A percentile compares a stretch with the other conserved stretches of the same genome.
These are phyloP conservation scores for Lactarius hengduanensis DNA, from an alignment of 768 basidiomycete genomes.

Conservation along the genomic window DNA sequence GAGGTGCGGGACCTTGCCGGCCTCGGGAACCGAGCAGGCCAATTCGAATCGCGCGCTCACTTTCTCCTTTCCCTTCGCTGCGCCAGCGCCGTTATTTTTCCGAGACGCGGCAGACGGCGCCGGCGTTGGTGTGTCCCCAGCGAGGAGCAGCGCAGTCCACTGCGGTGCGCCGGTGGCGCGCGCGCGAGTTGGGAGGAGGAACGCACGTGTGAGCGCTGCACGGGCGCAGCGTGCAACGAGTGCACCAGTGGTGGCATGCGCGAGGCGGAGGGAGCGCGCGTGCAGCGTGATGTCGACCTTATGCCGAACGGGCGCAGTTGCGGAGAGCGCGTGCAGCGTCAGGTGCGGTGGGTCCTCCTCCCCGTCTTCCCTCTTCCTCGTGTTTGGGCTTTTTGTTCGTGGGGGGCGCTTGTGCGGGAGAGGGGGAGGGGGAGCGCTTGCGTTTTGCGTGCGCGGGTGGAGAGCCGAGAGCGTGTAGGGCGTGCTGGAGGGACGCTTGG, in stretches of 20 bases:
- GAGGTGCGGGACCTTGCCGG: conserved; percentile 37
- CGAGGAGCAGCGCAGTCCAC: conserved; percentile 68
- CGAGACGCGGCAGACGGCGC: conserved; percentile 29
- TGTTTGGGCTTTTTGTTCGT: conserved; percentile 20
- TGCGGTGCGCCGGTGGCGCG: conserved; percentile 56
- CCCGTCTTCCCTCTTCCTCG: neutral
- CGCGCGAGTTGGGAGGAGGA: conserved; percentile 72
- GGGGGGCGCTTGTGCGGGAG: neutral
- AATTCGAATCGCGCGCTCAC: conserved; percentile 25
- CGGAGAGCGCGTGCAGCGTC: conserved; percentile 63
- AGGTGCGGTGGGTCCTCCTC: conserved; percentile 36
- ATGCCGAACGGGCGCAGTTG: conserved; percentile 73
- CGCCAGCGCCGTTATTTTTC: conserved; percentile 31
- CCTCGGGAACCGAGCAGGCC: conserved; percentile 29
- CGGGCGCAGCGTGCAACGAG: conserved; percentile 53
- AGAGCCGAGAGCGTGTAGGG: conserved; percentile 7
- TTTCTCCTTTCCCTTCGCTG: conserved; percentile 29
- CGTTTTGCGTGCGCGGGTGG: conserved; percentile 11
- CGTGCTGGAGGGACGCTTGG: conserved; percentile 13
- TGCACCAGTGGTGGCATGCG: conserved; percentile 48
- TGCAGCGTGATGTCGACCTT: conserved; percentile 67
- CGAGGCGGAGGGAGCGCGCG: conserved; percentile 49
- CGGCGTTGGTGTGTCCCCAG: conserved; percentile 47
- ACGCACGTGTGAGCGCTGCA: conserved; percentile 51
- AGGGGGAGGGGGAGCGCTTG: conserved; percentile 11